Evolutionary conservation across 2,329 filamentous ascomycete genomes (phyloP), one percentile per base, ranked within the genome.

Genomic region (Xylaria sp.): DNA sequence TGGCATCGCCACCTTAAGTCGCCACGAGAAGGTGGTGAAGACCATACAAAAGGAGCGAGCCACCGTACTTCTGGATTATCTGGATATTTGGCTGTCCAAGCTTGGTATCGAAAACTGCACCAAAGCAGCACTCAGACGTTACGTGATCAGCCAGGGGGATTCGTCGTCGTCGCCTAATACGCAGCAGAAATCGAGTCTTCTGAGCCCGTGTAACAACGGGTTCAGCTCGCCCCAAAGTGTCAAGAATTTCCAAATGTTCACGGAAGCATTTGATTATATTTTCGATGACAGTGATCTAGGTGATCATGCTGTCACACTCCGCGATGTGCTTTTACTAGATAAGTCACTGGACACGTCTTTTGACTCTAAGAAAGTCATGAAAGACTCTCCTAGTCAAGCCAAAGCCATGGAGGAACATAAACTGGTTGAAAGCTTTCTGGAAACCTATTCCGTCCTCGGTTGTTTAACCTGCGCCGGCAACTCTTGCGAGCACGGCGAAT

Each of bases 401-500:
- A 74, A 74, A 42, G 63, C 67, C 30, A 63, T 74, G 46, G 73
- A 76, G 39, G 74, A 72, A 46, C 69, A 72, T 51, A 68, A 69
- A 69, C 52, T 74, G 70, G 75, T 79, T 10, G 80, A 83, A 65
- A 75, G 75, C 19, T 76, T 78, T 42, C 68, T 85, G 23, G 79
- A 80, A 53, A 84, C 80, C 1, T 83, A 84, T 66, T 78, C 78
- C 37, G 76, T 82, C 8, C 75, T 85, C 13, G 80, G 80, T 10
- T 86, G 83, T 65, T 71, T 83, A n/a, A 79, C 84, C 55, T 86
- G 83, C 70, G 82, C 78, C 66, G 81, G 81, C 54, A 80, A 85
- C 68, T 83, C 82, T 10, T 86, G 83, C 60, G 83, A 85, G 66
- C 83, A 86, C 63, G 83, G 83, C 51, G 82, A 84, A 57, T 84